Conservation (phyloP, 768 basidiomycete genomes). For the Brasilioporus rufonigricans region DNA sequence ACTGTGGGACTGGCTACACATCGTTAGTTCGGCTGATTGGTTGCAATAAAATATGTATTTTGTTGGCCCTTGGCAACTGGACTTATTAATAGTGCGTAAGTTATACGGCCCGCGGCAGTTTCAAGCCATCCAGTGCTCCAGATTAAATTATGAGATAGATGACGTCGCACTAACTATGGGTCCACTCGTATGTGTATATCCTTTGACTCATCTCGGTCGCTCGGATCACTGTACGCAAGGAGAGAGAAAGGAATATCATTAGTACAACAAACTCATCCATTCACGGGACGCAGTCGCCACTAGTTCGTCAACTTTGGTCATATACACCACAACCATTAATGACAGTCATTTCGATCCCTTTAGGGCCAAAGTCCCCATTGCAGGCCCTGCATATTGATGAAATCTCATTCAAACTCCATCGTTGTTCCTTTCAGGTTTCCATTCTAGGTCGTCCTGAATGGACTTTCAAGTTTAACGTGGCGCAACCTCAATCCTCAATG, state of each 20-base stretch:
- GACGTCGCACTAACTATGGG: no score
- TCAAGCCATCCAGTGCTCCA: no score
- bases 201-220: not conserved
- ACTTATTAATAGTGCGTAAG: no score
- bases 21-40: no score
- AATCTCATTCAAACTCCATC: not conserved
- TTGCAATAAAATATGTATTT: no score
- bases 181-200: no score
- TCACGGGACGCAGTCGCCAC: not conserved
- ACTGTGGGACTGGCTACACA: no score
- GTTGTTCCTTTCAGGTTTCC: not conserved
- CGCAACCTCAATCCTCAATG: not conserved
- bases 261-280: not conserved
- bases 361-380: no score
- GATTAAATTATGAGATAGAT: no score
- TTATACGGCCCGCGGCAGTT: no score
- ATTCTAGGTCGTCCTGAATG: not conserved
- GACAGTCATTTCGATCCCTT: no score
- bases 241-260: not conserved
- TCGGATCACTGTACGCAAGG: not conserved
- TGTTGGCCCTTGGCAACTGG: no score
- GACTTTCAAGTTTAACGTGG: not conserved
- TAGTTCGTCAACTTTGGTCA: not conserved
- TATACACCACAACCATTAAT: not conserved
- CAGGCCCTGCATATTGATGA: not conserved